Conservation (phyloP, 169 alveolate species). For the Eimeria falciformis region DNA sequence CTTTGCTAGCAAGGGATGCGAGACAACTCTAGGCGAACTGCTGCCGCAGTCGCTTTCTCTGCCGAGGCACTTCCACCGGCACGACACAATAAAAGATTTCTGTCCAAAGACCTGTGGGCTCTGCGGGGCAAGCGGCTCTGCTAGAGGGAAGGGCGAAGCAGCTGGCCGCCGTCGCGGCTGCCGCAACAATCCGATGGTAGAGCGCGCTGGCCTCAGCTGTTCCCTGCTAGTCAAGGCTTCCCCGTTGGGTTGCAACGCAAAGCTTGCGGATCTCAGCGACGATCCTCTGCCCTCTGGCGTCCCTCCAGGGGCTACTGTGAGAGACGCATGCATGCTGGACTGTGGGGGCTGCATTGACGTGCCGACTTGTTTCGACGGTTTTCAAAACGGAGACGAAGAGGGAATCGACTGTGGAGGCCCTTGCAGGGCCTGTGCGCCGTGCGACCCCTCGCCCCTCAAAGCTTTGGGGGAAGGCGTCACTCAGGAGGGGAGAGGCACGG, state of each 20-base stretch:
- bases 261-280: constrained; percentile 71
- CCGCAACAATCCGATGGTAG: constrained; percentile 78
- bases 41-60: constrained; percentile 67
- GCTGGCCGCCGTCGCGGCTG: constrained; percentile 62
- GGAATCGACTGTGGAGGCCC: constrained; percentile 87
- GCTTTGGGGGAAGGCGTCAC: constrained; percentile 70
- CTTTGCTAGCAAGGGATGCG: constrained; percentile 70
- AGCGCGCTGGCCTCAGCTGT: constrained; percentile 76
- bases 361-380: constrained; percentile 84
- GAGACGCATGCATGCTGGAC: constrained; percentile 77
- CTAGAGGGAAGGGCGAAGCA: constrained; percentile 33
- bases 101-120: constrained; percentile 76
- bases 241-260: constrained; percentile 77
- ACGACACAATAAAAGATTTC: constrained; percentile 65
- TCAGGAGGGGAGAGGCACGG: constrained; percentile 72
- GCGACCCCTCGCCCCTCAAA: constrained; percentile 75
- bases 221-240: constrained; percentile 77
- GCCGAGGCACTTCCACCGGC: constrained; percentile 63
- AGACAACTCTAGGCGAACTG: constrained; percentile 67
- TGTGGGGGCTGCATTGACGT: constrained; percentile 78
- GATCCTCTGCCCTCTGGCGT: constrained; percentile 75
- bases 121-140: constrained; percentile 35
- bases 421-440: constrained; percentile 83
- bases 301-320: constrained; percentile 70
- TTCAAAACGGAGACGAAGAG: constrained; percentile 84